Conservation (phyloP, 257 asterid genomes). For the Salvia miltiorrhiza region DNA sequence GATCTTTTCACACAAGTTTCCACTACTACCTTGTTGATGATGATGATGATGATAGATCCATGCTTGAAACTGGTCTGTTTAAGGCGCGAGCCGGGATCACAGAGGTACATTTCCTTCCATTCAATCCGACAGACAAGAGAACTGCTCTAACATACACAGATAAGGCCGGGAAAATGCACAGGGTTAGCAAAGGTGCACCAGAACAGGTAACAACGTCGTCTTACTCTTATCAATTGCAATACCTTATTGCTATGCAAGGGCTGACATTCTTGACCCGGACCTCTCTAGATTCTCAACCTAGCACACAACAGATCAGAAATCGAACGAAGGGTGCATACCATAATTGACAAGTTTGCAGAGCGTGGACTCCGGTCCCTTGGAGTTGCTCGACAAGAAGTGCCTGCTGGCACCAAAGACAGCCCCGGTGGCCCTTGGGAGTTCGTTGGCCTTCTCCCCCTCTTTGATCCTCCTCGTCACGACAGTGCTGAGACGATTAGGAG, state of each 20-base stretch:
- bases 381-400: constrained; percentile 62
- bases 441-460: constrained; percentile 68
- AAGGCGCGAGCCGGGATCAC: constrained; percentile 69
- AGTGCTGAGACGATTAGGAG: constrained; percentile 64
- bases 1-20: background rate
- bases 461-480: constrained; percentile 70
- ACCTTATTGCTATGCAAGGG: background rate
- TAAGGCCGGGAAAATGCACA: constrained; percentile 51
- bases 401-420: constrained; percentile 51
- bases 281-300: constrained; percentile 48
- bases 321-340: constrained; percentile 40
- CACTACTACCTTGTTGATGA: background rate
- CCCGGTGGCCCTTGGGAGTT: constrained; percentile 67
- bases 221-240: background rate
- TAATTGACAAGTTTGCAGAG: constrained; percentile 60
- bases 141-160: constrained; percentile 66
- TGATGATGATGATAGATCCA: background rate
- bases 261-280: constrained; percentile 2
- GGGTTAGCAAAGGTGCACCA: constrained; percentile 82
- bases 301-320: constrained; percentile 43
- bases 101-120: constrained; percentile 74
- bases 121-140: constrained; percentile 71
- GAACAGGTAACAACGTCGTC: constrained; percentile 54
- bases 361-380: constrained; percentile 69
- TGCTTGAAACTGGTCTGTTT: background rate